Conservation (phyloP, 2,329 filamentous ascomycete species). For the Chrysosphaeria jannelii region DNA sequence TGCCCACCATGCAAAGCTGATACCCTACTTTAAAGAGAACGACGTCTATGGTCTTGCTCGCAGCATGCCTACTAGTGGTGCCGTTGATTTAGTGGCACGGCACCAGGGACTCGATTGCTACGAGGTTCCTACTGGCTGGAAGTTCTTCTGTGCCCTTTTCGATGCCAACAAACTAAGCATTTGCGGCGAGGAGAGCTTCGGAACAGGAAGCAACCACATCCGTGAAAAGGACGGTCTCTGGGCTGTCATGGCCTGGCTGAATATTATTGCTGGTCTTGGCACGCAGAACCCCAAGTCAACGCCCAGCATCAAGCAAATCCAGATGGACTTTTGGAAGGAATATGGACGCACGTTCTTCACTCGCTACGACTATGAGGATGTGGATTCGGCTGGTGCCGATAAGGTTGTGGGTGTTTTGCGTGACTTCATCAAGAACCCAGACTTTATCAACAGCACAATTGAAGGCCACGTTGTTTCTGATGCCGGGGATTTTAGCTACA, state of each 20-base stretch:
- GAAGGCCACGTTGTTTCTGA: constrained; percentile 50
- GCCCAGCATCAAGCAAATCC: constrained; percentile 84
- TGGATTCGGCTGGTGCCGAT: constrained; percentile 69
- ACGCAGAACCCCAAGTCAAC: constrained; percentile 50
- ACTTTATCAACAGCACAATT: constrained; percentile 59
- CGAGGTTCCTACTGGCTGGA: constrained; percentile 96
- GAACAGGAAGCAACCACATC: constrained; percentile 94
- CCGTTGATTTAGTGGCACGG: constrained; percentile 86
- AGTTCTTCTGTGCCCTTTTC: constrained; percentile 93
- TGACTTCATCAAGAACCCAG: constrained; percentile 40
- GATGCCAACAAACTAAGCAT: constrained; percentile 91
- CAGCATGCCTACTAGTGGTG: constrained; percentile 90
- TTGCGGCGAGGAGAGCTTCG: constrained; percentile 94
- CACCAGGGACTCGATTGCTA: constrained; percentile 76
- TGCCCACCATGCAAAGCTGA: constrained; percentile 81
- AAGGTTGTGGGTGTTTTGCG: constrained; percentile 64
- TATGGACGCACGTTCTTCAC: constrained; percentile 99
- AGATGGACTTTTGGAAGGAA: constrained; percentile 84
- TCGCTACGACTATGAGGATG: constrained; percentile 91
- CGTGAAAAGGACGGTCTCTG: constrained; percentile 97
- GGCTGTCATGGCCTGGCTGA: constrained; percentile 92
- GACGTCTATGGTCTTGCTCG: constrained; percentile 85
- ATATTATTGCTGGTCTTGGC: constrained; percentile 87
- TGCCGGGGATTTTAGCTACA: constrained; percentile 93
- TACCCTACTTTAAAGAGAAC: constrained; percentile 95